Evolutionary conservation across 805 yeast genomes (phyloP).

Genomic region (Kuraishia floccosa): DNA sequence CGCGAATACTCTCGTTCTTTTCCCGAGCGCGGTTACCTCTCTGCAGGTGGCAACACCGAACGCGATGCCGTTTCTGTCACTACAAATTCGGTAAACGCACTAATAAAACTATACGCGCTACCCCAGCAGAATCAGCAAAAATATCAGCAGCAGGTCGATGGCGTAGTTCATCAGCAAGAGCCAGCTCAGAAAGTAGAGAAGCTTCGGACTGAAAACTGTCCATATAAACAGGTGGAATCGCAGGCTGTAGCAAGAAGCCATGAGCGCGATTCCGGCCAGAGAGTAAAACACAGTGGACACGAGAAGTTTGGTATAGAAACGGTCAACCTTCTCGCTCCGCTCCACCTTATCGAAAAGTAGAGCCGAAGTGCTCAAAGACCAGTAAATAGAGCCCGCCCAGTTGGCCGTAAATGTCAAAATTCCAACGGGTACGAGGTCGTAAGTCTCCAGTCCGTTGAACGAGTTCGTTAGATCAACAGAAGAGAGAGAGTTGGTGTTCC

Average conservation of each 20-base stretch:
- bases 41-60: no score
- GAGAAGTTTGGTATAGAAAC: neutral
- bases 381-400: conserved; percentile 76
- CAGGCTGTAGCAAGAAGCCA: conserved; percentile 60
- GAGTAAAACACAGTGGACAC: conserved; percentile 43
- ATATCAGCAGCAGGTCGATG: neutral
- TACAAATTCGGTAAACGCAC: no score
- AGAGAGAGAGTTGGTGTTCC: conserved; percentile 87
- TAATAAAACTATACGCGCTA: no score
- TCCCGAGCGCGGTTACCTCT: no score
- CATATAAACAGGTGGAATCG: conserved; percentile 88
- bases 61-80: neutral
- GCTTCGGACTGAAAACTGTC: conserved; percentile 95
- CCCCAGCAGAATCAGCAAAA: neutral
- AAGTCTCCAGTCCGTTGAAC: conserved; percentile 75
- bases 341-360: conserved; percentile 23
- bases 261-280: conserved; percentile 42
- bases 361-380: conserved; percentile 45
- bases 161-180: conserved; percentile 33
- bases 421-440: conserved; percentile 64
- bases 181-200: conserved; percentile 79
- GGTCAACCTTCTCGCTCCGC: no score
- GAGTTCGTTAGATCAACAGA: conserved; percentile 87
- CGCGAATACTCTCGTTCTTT: no score
- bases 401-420: conserved; percentile 71